These are phyloP conservation scores for Peribolospora kevripleyi DNA, from an alignment of 768 basidiomycete genomes.

Conservation along the genomic window DNA sequence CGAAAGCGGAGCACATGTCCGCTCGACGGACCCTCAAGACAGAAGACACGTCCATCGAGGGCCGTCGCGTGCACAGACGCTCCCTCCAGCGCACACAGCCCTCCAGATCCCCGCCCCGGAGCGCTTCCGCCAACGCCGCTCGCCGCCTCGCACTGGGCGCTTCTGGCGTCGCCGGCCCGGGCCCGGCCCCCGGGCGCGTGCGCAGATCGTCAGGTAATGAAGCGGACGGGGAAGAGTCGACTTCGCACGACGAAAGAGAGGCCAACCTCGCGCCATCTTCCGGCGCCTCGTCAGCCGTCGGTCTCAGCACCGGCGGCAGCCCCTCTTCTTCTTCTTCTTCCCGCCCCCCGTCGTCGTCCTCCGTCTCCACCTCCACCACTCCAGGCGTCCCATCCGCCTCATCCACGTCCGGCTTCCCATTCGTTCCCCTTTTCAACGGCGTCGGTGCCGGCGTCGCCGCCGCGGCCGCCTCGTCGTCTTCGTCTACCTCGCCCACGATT, in stretches of 20 bases:
- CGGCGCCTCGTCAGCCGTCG: background rate
- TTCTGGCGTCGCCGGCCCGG: background rate
- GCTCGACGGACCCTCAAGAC: slow-evolving; percentile 15
- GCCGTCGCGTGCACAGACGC: background rate
- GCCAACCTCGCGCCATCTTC: background rate
- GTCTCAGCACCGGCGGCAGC: background rate
- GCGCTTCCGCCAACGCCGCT: no score
- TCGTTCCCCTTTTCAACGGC: background rate
- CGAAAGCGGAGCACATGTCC: slow-evolving; percentile 12
- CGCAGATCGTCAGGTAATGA: background rate
- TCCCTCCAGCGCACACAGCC: background rate
- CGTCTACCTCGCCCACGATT: no score
- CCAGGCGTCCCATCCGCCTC: no score
- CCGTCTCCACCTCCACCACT: no score
- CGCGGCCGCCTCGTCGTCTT: no score
- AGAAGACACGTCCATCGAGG: background rate
- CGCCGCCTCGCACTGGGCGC: background rate
- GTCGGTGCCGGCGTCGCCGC: no score
- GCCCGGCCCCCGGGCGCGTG: background rate
- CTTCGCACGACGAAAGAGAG: background rate
- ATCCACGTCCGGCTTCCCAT: no score
- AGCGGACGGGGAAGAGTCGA: background rate
- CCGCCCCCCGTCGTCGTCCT: background rate
- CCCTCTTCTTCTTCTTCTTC: slow-evolving; percentile 1
- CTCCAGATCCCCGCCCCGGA: background rate